Evolutionary conservation across 202 grass and related monocot species (phyloP).

Genomic region (Zoysia matrella): DNA sequence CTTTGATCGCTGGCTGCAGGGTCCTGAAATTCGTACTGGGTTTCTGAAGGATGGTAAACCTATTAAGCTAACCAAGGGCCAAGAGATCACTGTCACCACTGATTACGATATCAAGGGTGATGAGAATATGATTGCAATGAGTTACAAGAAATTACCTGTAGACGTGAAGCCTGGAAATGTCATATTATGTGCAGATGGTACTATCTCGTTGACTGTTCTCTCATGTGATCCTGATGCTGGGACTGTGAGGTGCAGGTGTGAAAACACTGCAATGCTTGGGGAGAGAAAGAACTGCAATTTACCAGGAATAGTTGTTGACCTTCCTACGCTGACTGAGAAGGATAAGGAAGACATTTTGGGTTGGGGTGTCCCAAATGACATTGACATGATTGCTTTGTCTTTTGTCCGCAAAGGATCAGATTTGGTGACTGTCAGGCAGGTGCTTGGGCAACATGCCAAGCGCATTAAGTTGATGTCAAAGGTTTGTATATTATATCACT

Average conservation of each 20-base stretch:
- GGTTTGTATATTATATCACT: conserved; percentile 52
- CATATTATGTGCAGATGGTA: conserved; percentile 91
- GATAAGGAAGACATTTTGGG: conserved; percentile 82
- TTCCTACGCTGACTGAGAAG: conserved; percentile 87
- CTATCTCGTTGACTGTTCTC: conserved; percentile 78
- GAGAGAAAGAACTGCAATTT: conserved; percentile 98
- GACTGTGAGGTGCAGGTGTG: conserved; percentile 87
- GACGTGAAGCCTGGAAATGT: conserved; percentile 91
- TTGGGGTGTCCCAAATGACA: conserved; percentile 86
- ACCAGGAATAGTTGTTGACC: conserved; percentile 91
- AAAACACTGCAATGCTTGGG: conserved; percentile 84
- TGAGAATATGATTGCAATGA: conserved; percentile 83
- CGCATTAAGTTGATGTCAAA: conserved; percentile 92
- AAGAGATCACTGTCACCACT: conserved; percentile 84
- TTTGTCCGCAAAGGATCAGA: conserved; percentile 95
- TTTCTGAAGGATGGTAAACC: conserved; percentile 92
- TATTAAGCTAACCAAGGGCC: conserved; percentile 80
- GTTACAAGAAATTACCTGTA: conserved; percentile 91
- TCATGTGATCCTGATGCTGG: conserved; percentile 82
- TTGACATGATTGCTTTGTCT: conserved; percentile 88
- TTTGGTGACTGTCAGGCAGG: conserved; percentile 69
- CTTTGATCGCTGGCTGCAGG: conserved; percentile 45
- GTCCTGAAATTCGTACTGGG: conserved; percentile 94
- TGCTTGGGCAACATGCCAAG: conserved; percentile 81
- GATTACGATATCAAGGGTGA: conserved; percentile 94